Base-by-base conservation (phyloP, 495 filamentous ascomycete species). In the Neurospora hispaniola region DNA sequence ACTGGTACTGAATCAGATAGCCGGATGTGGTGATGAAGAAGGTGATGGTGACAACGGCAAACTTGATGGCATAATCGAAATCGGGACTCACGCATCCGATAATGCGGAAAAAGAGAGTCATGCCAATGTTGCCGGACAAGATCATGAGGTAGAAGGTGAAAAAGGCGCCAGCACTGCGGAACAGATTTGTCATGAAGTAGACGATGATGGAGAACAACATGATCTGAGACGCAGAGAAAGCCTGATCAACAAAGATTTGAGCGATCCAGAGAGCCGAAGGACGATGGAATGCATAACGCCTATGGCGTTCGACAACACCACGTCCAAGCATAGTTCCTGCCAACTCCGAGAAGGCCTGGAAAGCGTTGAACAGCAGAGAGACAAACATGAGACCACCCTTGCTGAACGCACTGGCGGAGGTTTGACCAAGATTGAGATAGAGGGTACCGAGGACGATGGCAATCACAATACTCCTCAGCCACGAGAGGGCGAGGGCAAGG, bases 51-150 rank as follows among this genome's bases (percentile, higher is more conserved):
- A 91, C 84, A 8, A 89, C 88, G 3, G 90, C 93, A 76, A 93
- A 91, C 79, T 92, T 93, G 77, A 94, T 91, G 10, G 93, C 93
- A 69, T 92, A 93, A 76, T 96, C 93, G 73, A 96, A 96, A 74
- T 93, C 92, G 0, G 93, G 92, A 72, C 91, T 92, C 14, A 96
- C 71, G 76, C 91, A 94, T 23, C 89, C 92, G 14, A 94, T 87
- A 1, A 91, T 92, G 73, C 92, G 83, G 86, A 94, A 94, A 77
- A 92, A 90, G 8, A 94, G 84, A 0, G 92, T 93, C 90, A 94
- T 93, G 4, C 89, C 87, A 46, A 93, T 82, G 74, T 94, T 94
- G 5, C 89, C 90, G 3, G 85, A 86, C 5, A 93, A 80, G 54
- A 94, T 89, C 70, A 94, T 79, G 70, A 95, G 81, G 71, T 88